Evolutionary conservation across 2,329 filamentous ascomycete species (phyloP).

Genomic region (Epichloe aotearoae): DNA sequence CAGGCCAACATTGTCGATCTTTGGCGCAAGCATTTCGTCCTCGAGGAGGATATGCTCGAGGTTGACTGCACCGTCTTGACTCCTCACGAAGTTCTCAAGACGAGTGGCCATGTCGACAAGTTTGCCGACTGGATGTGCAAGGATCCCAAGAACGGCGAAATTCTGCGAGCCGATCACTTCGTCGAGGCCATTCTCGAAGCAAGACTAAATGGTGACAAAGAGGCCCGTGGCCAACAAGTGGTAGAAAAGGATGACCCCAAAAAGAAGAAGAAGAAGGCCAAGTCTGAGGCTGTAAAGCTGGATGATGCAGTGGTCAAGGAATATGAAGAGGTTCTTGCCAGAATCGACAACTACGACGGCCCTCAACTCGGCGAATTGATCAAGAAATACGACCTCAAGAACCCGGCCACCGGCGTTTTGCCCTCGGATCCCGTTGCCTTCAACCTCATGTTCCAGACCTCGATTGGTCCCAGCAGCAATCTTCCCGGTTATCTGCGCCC

Average conservation of each 20-base stretch:
- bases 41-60: constrained; percentile 91
- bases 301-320: constrained; percentile 77
- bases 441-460: constrained; percentile 98
- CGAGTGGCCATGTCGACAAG: constrained; percentile 91
- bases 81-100: constrained; percentile 87
- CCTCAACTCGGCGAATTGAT: constrained; percentile 78
- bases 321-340: constrained; percentile 82
- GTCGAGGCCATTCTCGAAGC: constrained; percentile 88
- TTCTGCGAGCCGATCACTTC: constrained; percentile 89
- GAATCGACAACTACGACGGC: constrained; percentile 90
- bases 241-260: constrained; percentile 59
- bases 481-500: constrained; percentile 75
- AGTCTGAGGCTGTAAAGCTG: constrained; percentile 66
- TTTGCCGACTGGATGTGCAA: constrained; percentile 99
- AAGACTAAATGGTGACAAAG: constrained; percentile 79
- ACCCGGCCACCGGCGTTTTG: constrained; percentile 65
- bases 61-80: constrained; percentile 91
- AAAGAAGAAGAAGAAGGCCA: constrained; percentile 86
- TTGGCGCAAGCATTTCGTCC: constrained; percentile 87
- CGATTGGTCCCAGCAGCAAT: constrained; percentile 86
- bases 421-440: constrained; percentile 76
- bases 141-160: constrained; percentile 94
- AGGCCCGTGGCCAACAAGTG: constrained; percentile 73
- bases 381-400: constrained; percentile 80
- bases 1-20: constrained; percentile 78